Base-by-base conservation (phyloP, 2,329 filamentous ascomycete genomes). In the Metarhizium album region DNA sequence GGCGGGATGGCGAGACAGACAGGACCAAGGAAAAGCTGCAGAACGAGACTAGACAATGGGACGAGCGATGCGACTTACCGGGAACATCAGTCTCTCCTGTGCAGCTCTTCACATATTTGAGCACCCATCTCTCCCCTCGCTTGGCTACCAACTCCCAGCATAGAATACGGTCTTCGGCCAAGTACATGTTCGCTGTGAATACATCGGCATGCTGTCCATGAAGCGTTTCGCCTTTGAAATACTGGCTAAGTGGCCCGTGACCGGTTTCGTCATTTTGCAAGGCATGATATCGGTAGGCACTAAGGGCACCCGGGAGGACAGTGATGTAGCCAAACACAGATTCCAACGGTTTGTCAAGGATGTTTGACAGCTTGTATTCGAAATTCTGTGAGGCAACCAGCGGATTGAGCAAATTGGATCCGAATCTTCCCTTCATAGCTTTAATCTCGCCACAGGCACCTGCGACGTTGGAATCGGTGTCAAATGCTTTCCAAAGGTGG, bases 301-400 rank as follows among this genome's bases (percentile, higher is more conserved):
- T 95, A 48, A 98, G 78, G 1, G 93, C 93, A 68, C 93, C 94
- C 0, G 93, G 94, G 57, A 98, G 73, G 59, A 98, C 93, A 5
- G 91, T 97, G 59, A 98, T 98, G 65, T 97, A 98, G 2, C 93
- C 93, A 66, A 98, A 98, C 0, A 95, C 91, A 0, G 89, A 95
- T 67, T 98, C 93, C 2, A 98, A 74, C 0, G 93, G 93, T 68
- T 98, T 98, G 66, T 98, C 93, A 24, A 98, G 76, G 61, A 98
- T 98, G 61, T 98, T 98, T 40, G 90, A 95, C 89, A 98, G 96
- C 70, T 98, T 98, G 75, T 98, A 98, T 73, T 98, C 93, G 59
- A 98, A 98, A 66, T 98, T 98, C 62, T 98, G 93, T 45, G 90
- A 95, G 0, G 93, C 93, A 16, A 98, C 91, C 5, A 98, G 75